Evolutionary conservation across 208 protist genomes (phyloP).

Genomic region (Wallacemonas sp.): DNA sequence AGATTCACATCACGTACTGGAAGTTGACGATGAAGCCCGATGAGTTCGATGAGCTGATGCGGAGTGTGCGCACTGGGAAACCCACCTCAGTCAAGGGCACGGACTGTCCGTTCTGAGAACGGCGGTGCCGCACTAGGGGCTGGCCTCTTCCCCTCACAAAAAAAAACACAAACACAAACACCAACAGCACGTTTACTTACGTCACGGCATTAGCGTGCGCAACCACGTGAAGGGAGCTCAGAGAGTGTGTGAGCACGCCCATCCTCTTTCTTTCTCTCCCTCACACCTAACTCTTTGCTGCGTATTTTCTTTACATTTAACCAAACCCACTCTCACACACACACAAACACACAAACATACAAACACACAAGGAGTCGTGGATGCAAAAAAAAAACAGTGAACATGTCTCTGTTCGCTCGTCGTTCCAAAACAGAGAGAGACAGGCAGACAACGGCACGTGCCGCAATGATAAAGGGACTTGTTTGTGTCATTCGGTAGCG

Average conservation of each 20-base stretch:
- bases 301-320: neutral
- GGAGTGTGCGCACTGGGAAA: conserved; percentile 45
- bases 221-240: too few species aligned
- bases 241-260: neutral
- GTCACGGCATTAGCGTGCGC: neutral
- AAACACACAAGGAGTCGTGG: neutral
- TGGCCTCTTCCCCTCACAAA: too few species aligned
- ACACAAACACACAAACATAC: neutral
- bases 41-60: conserved; percentile 58
- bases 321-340: neutral
- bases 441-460: too few species aligned
- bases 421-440: too few species aligned
- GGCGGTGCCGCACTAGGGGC: too few species aligned
- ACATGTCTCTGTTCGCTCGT: too few species aligned
- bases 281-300: too few species aligned
- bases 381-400: neutral
- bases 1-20: conserved; percentile 80
- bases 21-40: conserved; percentile 62
- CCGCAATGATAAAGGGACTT: too few species aligned
- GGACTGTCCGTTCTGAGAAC: conserved; percentile 70
- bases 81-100: conserved; percentile 45
- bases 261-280: conserved; percentile 8
- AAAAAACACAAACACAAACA: conserved; percentile 18
- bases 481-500: too few species aligned
- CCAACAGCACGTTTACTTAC: neutral